A percentile compares a stretch with the other conserved stretches of the same genome.
These are phyloP conservation scores for Taphrina sp. DNA, from an alignment of 1,139 yeast species.

Conservation along the genomic window DNA sequence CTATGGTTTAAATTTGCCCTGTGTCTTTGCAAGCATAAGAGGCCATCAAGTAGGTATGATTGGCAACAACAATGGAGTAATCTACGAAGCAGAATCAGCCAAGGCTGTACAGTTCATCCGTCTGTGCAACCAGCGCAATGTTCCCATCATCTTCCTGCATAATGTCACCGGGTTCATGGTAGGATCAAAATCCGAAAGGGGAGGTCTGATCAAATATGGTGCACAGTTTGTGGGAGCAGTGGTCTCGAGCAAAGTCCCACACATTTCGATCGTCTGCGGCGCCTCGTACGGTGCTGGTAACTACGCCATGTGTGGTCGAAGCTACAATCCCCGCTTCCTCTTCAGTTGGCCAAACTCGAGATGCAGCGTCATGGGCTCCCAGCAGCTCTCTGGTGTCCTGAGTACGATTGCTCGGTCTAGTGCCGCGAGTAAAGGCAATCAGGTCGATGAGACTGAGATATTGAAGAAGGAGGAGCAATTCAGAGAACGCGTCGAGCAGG, in stretches of 20 bases:
- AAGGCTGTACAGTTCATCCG: constrained; percentile 46
- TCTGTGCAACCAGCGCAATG: constrained; percentile 44
- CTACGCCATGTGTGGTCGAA: constrained; percentile 47
- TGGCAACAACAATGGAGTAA: constrained; percentile 45
- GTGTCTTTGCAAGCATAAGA: constrained; percentile 43
- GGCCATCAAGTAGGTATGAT: constrained; percentile 44
- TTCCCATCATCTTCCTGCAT: constrained; percentile 44
- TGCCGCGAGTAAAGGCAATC: constrained; percentile 40
- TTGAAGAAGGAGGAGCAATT: constrained; percentile 42
- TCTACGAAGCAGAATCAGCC: constrained; percentile 44
- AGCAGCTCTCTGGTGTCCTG: constrained; percentile 45
- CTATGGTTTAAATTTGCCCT: constrained; percentile 44
- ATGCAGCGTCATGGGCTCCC: constrained; percentile 46
- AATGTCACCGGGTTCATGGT: constrained; percentile 47
- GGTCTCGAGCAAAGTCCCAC: constrained; percentile 45
- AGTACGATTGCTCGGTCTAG: constrained; percentile 37
- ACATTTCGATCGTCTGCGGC: constrained; percentile 45
- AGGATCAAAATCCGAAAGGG: constrained; percentile 45
- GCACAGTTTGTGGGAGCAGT: constrained; percentile 46
- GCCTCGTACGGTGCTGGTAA: constrained; percentile 46
- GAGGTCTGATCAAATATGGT: constrained; percentile 46
- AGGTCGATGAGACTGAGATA: constrained; percentile 38
- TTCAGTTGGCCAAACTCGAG: constrained; percentile 46
- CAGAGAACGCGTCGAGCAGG: constrained; percentile 42
- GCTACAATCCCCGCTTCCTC: constrained; percentile 45